Evolutionary conservation across 2,329 filamentous ascomycete genomes (phyloP), one percentile per base, ranked within the genome.

Genomic region (Paracamarosporium sp.): DNA sequence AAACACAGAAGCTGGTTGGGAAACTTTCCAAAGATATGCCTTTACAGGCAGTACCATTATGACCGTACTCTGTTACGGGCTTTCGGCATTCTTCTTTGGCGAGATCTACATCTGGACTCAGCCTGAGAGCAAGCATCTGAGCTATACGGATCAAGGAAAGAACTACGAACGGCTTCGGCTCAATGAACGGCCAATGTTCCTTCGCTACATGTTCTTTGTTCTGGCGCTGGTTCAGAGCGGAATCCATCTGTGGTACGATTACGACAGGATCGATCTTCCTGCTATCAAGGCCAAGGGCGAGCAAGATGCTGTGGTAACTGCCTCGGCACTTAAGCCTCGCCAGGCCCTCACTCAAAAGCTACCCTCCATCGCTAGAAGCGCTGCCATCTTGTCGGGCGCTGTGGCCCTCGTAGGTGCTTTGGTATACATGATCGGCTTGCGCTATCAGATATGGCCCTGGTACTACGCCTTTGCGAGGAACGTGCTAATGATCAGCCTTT

Each of bases 141-240:
- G 85, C 61, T 91, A 90, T 85, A 87, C 96, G 64, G 90, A 89
- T 53, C 84, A 87, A 64, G 86, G 84, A 59, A 87, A 86, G 75
- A 71, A 79, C 11, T 82, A 84, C 64, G 91, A 95, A 73, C 85
- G 93, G 33, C 84, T 90, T 20, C 84, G 87, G 51, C 79, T 97
- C 57, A 98, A 98, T 73, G 94, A 98, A 80, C 86, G 90, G 63
- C 89, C 92, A 0, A 84, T 98, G 25, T 95, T 93, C 72, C 81
- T 97, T 50, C 88, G 91, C 31, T 86, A 85, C 58, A 88, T 90
- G 68, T 86, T 95, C 63, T 71, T 88, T 3, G 75, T 88, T 0
- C 82, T 95, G 41, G 91, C 90, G 4, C 57, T 90, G 9, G 78
- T 84, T n/a, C 91, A 96, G 74, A 86, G 90, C 1, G 69, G 84